Conservation (phyloP, 2,329 filamentous ascomycete genomes). For the Dactylonectria estremocensis region DNA sequence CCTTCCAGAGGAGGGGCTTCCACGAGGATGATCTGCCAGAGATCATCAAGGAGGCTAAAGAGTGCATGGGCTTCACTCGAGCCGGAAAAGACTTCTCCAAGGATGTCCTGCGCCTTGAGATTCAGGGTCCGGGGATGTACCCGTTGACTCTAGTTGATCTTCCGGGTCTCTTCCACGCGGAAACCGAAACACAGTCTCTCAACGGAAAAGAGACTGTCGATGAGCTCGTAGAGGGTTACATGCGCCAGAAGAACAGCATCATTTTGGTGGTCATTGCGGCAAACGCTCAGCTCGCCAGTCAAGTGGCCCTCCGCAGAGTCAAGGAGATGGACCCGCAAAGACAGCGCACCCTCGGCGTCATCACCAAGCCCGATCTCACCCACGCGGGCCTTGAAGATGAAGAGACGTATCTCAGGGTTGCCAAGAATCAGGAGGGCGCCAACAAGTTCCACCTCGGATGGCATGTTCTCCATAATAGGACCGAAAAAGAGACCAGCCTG, state of each 20-base stretch:
- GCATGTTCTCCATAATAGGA: slow-evolving; percentile 68
- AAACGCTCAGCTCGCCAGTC: slow-evolving; percentile 65
- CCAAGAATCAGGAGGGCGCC: slow-evolving; percentile 49
- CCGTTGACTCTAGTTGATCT: slow-evolving; percentile 70
- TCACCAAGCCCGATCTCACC: slow-evolving; percentile 69
- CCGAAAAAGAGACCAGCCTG: slow-evolving; percentile 49
- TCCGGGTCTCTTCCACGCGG: slow-evolving; percentile 60
- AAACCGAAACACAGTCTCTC: slow-evolving; percentile 51
- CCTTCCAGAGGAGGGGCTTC: slow-evolving; percentile 55
- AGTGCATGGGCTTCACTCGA: slow-evolving; percentile 62
- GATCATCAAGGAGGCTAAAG: slow-evolving; percentile 67
- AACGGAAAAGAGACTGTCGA: slow-evolving; percentile 52
- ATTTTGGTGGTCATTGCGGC: slow-evolving; percentile 70
- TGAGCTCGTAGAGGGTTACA: slow-evolving; percentile 65
- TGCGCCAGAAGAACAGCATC: slow-evolving; percentile 71
- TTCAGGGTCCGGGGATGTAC: slow-evolving; percentile 59
- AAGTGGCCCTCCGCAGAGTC: slow-evolving; percentile 64
- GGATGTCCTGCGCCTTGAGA: slow-evolving; percentile 63
- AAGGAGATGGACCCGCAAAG: slow-evolving; percentile 59
- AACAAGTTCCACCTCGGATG: slow-evolving; percentile 61
- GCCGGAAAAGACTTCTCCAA: slow-evolving; percentile 57
- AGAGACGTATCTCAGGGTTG: slow-evolving; percentile 53
- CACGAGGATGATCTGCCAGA: slow-evolving; percentile 58
- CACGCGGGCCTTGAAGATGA: slow-evolving; percentile 57
- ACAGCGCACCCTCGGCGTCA: slow-evolving; percentile 68